Conservation (phyloP, 352 stramenopile species). For the Phytophthora fragariaefolia region DNA sequence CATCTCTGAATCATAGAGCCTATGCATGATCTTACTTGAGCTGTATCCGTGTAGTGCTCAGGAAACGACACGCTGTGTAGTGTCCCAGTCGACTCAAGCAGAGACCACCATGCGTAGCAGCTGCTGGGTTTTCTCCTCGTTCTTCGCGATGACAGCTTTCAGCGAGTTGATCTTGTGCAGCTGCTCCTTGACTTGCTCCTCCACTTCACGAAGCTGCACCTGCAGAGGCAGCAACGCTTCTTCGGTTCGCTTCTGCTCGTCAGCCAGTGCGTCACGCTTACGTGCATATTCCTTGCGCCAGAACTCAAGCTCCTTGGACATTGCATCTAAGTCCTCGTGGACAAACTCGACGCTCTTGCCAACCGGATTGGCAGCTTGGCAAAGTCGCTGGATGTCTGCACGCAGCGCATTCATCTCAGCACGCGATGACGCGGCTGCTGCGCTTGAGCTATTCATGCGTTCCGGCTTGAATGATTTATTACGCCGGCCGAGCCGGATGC, state of each 20-base stretch:
- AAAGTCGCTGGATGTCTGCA: conserved; percentile 90
- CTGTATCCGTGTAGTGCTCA: no score
- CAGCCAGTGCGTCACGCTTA: conserved; percentile 79
- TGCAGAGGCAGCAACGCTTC: conserved; percentile 87
- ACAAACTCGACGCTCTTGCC: conserved; percentile 95
- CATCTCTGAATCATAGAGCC: conserved; percentile 23
- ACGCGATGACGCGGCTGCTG: conserved; percentile 60
- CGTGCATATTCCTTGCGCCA: conserved; percentile 89
- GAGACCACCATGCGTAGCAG: conserved; percentile 91
- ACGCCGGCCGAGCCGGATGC: conserved; percentile 72
- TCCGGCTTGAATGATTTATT: conserved; percentile 85
- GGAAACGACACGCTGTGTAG: not conserved
- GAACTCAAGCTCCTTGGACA: conserved; percentile 93
- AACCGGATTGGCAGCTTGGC: conserved; percentile 91
- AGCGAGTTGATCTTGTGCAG: conserved; percentile 92
- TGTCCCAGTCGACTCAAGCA: conserved; percentile 36
- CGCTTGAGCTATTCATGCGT: conserved; percentile 63
- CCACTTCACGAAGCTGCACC: conserved; percentile 83
- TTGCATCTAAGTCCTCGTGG: conserved; percentile 93
- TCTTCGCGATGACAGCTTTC: conserved; percentile 93
- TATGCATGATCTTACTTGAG: conserved; percentile 11
- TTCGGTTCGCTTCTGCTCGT: conserved; percentile 87
- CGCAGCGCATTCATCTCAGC: conserved; percentile 84
- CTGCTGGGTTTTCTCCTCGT: conserved; percentile 92
- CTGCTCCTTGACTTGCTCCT: conserved; percentile 93